A percentile compares a stretch with the other conserved stretches of the same genome.
Evolutionary conservation across 192 early-diverging fungal species (phyloP).

Genomic region (Gamsiella multidivaricata): DNA sequence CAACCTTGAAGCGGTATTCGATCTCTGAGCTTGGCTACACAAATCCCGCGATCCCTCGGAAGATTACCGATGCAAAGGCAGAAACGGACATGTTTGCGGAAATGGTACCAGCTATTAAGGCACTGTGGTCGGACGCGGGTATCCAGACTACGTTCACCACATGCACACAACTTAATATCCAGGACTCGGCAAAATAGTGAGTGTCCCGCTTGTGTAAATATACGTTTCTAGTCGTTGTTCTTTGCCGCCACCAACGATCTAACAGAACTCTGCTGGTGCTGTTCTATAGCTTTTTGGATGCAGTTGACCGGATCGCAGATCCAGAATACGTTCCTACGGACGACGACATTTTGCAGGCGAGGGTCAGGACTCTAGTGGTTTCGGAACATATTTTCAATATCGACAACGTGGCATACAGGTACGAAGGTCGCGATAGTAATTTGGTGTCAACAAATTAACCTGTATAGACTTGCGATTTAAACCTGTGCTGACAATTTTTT

Average conservation of each 20-base stretch:
- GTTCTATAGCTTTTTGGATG: constrained; percentile 59
- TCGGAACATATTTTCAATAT: constrained; percentile 75
- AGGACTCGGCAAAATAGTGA: constrained; percentile 64
- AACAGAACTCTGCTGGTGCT: constrained; percentile 16
- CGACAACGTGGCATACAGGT: constrained; percentile 63
- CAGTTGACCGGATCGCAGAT: constrained; percentile 60
- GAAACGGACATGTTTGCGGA: constrained; percentile 52
- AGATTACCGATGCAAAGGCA: constrained; percentile 54
- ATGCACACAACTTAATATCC: constrained; percentile 54
- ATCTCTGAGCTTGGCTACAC: constrained; percentile 19
- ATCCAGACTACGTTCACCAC: constrained; percentile 46
- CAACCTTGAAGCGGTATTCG: constrained; percentile 53
- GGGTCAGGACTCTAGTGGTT: constrained; percentile 78
- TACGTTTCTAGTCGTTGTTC: neutral
- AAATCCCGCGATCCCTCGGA: constrained; percentile 37
- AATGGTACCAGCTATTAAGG: constrained; percentile 54
- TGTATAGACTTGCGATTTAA: too few species aligned
- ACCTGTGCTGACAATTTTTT: neutral
- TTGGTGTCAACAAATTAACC: too few species aligned
- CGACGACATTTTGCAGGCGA: constrained; percentile 74
- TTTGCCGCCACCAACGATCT: too few species aligned
- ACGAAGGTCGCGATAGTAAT: constrained; percentile 6
- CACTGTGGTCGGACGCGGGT: constrained; percentile 56
- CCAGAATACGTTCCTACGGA: constrained; percentile 69
- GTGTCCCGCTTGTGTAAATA: too few species aligned